These are phyloP conservation scores for Suillus clintonianus DNA, from an alignment of 768 basidiomycete genomes.

Conservation along the genomic window DNA sequence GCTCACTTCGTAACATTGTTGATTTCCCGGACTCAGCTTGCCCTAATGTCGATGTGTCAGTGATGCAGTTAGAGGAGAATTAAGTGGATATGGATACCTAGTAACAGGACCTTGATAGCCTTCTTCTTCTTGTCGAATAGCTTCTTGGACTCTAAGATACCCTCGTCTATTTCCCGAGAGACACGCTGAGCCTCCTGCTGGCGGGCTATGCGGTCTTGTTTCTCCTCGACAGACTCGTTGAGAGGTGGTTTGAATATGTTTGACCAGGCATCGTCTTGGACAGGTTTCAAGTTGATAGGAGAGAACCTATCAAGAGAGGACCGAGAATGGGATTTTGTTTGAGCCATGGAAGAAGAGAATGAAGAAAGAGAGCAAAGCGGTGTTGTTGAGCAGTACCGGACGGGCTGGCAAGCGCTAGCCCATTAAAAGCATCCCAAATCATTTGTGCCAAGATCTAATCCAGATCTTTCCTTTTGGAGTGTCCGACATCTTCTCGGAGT, in stretches of 20 bases:
- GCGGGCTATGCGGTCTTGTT: constrained; percentile 3
- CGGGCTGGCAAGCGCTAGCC: constrained; percentile 1
- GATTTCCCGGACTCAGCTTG: constrained; percentile 35
- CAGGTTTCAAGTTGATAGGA: not conserved
- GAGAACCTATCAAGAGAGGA: not conserved
- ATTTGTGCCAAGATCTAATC: not conserved
- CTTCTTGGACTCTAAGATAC: constrained; percentile 26
- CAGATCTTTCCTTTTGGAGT: not conserved
- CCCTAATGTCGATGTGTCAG: constrained; percentile 14
- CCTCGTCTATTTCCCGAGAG: constrained; percentile 30
- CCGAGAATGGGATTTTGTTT: not conserved
- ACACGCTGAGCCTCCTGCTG: constrained; percentile 27
- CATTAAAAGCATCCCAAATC: not conserved
- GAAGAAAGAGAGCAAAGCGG: not conserved
- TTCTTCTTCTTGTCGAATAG: constrained; percentile 23
- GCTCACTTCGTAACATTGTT: constrained; percentile 30
- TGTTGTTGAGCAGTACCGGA: not conserved
- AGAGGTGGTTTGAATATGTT: constrained; percentile 19
- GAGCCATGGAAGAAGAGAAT: not conserved
- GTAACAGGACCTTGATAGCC: constrained; percentile 30
- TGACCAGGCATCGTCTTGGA: constrained; percentile 25
- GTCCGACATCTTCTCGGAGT: not conserved
- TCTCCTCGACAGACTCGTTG: constrained; percentile 13
- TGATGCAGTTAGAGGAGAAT: not conserved
- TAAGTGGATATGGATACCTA: constrained; percentile 12